Evolutionary conservation across 805 yeast species (phyloP), one percentile per base, ranked within the genome.

Genomic region (Yamadazyma phyllophila): DNA sequence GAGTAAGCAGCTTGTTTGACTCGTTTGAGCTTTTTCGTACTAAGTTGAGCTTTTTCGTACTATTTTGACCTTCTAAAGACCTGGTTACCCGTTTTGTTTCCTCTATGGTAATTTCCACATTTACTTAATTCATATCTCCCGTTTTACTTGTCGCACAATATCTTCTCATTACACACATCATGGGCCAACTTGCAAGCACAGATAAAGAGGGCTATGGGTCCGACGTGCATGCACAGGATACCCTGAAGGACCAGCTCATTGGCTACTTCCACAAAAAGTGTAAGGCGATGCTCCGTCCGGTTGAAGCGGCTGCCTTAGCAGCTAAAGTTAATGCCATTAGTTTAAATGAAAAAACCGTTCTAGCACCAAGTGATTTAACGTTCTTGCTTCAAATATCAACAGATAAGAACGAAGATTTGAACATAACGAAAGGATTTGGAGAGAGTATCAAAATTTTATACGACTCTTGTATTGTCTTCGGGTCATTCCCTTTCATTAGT

Each of bases 401-500:
- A 14, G 48, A 53, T 14, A 41, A 34, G 11, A 46, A 48, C 5
- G 40, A 46, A 26, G 54, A 49, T 14, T 26, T 38, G 6, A 14
- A 17, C 3, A 12, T 37, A 7, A 29, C 44, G 3, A 38, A 41
- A 26, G 32, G 26, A 8, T 37, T 12, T 26, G 31, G 27, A 34
- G 3, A 39, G 44, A 24, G 47, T 50, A 27, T 58, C 4, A 49
- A 63, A 6, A 30, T 73, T 2, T 43, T 82, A 0, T 72, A 71
- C 54, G 60, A 66, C 5, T 60, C 77, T 4, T 58, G 79, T 12
- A 59, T 62, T 26, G 68, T 70, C 4, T 44, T 84, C 26, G 72
- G 80, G 0, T 64, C 65, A 24, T 77, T 75, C 53, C 88, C 88
- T 0, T 69, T 80, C 43, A 46, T 80, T 7, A 59, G 63, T 16